A percentile compares a stretch with the other conserved stretches of the same genome.
phyloP scores from a whole-genome alignment of 805 yeast species.

The Candida tallmaniae region DNA sequence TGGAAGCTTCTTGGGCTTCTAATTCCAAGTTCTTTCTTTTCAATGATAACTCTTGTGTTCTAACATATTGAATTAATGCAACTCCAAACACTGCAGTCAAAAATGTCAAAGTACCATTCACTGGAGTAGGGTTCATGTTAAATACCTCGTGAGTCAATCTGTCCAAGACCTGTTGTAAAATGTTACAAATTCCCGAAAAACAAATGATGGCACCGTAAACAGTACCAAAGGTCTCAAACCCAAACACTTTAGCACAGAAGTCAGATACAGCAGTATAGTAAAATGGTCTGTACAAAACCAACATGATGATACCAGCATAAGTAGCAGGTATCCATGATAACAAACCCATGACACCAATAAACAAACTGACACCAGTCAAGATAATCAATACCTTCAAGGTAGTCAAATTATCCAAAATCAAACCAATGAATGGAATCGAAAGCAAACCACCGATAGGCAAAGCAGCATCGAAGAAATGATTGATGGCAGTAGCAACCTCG shows the following conservation, averaged over 20 bases:
- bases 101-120: slow-evolving; percentile 53
- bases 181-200: slow-evolving; percentile 75
- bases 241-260: slow-evolving; percentile 88
- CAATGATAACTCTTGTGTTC: slow-evolving; percentile 35
- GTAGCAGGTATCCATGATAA: slow-evolving; percentile 54
- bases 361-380: slow-evolving; percentile 49
- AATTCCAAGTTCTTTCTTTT: slow-evolving; percentile 50
- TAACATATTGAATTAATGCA: slow-evolving; percentile 41
- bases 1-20: slow-evolving; percentile 61
- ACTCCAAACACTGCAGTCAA: slow-evolving; percentile 53
- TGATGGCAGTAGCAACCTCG: slow-evolving; percentile 51
- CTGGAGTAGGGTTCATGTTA: slow-evolving; percentile 74
- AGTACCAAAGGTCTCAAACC: slow-evolving; percentile 87
- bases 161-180: slow-evolving; percentile 69
- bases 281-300: slow-evolving; percentile 86
- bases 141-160: slow-evolving; percentile 62
- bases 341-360: slow-evolving; percentile 71
- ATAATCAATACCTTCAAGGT: slow-evolving; percentile 54
- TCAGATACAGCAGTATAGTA: slow-evolving; percentile 92
- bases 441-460: slow-evolving; percentile 85
- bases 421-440: slow-evolving; percentile 84
- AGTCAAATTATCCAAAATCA: slow-evolving; percentile 67
- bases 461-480: slow-evolving; percentile 78
- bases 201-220: slow-evolving; percentile 85
- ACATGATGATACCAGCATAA: slow-evolving; percentile 59